A percentile compares a stretch with the other conserved stretches of the same genome.
Evolutionary conservation across 2,329 filamentous ascomycete genomes (phyloP).

Genomic region (Arthrinium puccinioides): DNA sequence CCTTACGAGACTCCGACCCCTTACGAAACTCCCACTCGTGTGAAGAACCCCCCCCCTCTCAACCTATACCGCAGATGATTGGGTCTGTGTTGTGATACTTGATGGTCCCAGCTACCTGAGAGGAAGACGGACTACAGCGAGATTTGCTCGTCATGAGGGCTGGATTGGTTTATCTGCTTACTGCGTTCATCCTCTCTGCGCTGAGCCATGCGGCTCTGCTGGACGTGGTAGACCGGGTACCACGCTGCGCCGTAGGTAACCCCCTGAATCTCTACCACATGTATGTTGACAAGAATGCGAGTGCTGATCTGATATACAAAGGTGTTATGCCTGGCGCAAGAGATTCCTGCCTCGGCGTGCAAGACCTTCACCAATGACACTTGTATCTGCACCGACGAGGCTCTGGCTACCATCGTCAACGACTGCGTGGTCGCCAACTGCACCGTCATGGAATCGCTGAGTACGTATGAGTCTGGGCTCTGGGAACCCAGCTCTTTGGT

Average conservation of each 20-base stretch:
- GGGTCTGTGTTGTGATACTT: too few relatives aligned
- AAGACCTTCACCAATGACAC: slow-evolving; percentile 7
- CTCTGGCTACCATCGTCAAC: slow-evolving; percentile 1
- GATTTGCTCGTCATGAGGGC: neutral
- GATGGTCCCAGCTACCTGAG: too few relatives aligned
- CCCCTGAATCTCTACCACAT: neutral
- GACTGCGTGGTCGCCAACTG: slow-evolving; percentile 25
- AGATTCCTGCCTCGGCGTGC: slow-evolving; percentile 5
- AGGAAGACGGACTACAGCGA: neutral
- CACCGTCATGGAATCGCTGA: slow-evolving; percentile 2
- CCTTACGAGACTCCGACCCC: too few relatives aligned
- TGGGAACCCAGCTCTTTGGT: too few relatives aligned
- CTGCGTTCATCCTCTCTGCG: neutral
- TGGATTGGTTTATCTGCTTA: neutral
- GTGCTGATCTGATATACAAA: too few relatives aligned
- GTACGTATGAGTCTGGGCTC: too few relatives aligned
- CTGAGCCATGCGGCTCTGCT: neutral
- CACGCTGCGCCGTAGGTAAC: neutral
- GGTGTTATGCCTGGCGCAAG: slow-evolving; percentile 2
- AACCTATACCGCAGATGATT: too few relatives aligned
- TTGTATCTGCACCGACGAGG: slow-evolving; percentile 14
- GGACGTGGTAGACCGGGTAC: neutral
- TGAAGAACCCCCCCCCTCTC: too few relatives aligned
- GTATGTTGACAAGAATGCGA: too few relatives aligned
- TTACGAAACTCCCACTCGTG: too few relatives aligned